Evolutionary conservation across 2,329 filamentous ascomycete species (phyloP).

Genomic region (Lasiodiplodia hormozganensis): DNA sequence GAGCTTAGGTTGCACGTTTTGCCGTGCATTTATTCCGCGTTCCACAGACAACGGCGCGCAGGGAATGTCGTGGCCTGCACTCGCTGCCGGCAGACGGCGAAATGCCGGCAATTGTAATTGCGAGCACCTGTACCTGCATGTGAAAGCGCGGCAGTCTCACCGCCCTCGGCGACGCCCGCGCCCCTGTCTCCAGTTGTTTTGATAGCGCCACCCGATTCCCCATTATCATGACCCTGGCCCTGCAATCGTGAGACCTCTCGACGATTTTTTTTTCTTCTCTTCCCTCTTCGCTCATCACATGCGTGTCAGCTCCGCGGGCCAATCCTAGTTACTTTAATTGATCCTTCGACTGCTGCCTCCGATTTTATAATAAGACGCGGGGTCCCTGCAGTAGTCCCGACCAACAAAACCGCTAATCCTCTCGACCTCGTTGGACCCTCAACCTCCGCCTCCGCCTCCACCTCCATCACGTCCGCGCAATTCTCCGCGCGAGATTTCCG

Average conservation of each 20-base stretch:
- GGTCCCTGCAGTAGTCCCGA: background rate
- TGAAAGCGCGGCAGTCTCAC: conserved; percentile 22
- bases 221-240: conserved; percentile 19
- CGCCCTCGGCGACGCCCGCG: conserved; percentile 15
- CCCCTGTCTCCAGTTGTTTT: background rate
- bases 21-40: too few species aligned
- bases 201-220: conserved; percentile 21
- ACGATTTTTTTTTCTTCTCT: conserved; percentile 9
- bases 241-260: conserved; percentile 20
- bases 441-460: background rate
- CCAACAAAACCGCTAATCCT: background rate
- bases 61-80: background rate
- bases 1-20: too few species aligned
- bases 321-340: background rate
- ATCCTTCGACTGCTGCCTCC: background rate
- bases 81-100: background rate
- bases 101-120: background rate
- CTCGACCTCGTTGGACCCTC: background rate
- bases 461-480: background rate
- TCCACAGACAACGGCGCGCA: background rate
- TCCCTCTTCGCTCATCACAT: background rate
- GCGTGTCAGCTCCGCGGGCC: background rate
- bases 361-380: background rate
- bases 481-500: too few species aligned
- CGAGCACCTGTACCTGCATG: background rate